Percentiles rank a stretch among this genome's conserved stretches.
phyloP scores from a whole-genome alignment of 768 basidiomycete species.

The Mycena sanguinolenta region DNA sequence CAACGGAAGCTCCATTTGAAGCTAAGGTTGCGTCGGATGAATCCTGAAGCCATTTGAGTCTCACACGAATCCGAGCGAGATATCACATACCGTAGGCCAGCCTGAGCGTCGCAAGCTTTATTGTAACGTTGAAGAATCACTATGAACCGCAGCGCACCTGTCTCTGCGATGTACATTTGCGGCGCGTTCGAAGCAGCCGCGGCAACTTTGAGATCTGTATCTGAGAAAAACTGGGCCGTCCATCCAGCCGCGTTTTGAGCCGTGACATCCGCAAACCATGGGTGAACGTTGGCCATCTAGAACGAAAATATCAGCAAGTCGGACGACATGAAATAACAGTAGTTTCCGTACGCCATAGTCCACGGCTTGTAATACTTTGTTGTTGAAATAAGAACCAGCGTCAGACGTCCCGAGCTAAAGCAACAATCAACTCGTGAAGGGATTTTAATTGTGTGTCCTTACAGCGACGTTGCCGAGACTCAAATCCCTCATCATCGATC shows the following conservation, averaged over 20 bases:
- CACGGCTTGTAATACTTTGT: slow-evolving; percentile 67
- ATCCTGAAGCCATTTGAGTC: slow-evolving; percentile 49
- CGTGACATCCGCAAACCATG: slow-evolving; percentile 91
- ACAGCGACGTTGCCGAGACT: slow-evolving; percentile 75
- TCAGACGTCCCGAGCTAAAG: slow-evolving; percentile 56
- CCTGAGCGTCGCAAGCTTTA: slow-evolving; percentile 31
- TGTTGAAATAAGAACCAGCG: slow-evolving; percentile 90
- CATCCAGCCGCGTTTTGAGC: slow-evolving; percentile 80
- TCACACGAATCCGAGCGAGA: not conserved
- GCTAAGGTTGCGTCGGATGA: slow-evolving; percentile 70
- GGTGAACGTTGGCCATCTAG: slow-evolving; percentile 91
- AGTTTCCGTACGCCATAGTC: slow-evolving; percentile 72
- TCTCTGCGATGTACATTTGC: slow-evolving; percentile 93
- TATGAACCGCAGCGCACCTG: slow-evolving; percentile 61
- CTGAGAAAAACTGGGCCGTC: slow-evolving; percentile 85
- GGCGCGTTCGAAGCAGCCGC: slow-evolving; percentile 75
- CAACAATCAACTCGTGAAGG: not conserved
- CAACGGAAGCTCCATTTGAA: slow-evolving; percentile 76
- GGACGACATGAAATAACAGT: not conserved
- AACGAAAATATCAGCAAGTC: not conserved
- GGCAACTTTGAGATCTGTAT: slow-evolving; percentile 73
- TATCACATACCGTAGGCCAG: slow-evolving; percentile 77
- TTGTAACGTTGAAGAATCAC: not conserved
- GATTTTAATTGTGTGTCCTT: slow-evolving; percentile 55
- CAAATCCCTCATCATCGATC: slow-evolving; percentile 65